Evolutionary conservation across 1,284 basidiomycete species (phyloP).

Genomic region (Flammula alnicola): DNA sequence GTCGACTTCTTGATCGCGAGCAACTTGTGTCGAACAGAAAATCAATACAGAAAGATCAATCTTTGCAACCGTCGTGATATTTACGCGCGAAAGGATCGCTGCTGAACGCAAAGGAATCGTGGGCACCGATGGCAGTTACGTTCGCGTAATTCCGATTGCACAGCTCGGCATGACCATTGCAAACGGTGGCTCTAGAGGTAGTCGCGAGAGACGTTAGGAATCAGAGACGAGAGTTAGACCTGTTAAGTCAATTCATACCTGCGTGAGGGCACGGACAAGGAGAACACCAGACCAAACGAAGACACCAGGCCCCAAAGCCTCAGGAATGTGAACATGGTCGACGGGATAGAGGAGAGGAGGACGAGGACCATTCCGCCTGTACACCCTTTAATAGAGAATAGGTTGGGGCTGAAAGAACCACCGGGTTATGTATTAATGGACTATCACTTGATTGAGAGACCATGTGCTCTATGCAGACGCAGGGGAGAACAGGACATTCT

Average conservation of each 20-base stretch:
- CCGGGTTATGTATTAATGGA: no score
- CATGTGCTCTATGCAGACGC: no score
- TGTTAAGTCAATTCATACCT: not conserved
- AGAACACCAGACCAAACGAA: no score
- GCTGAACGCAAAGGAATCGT: conserved; percentile 71
- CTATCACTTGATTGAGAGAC: no score
- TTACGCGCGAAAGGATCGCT: conserved; percentile 50
- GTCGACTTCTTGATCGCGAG: conserved; percentile 65
- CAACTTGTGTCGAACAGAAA: conserved; percentile 38
- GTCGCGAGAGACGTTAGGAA: not conserved
- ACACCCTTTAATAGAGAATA: no score
- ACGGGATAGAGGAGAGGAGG: no score
- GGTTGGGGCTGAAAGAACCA: no score
- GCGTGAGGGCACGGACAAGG: not conserved
- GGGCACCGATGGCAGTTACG: conserved; percentile 68
- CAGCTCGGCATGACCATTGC: conserved; percentile 60
- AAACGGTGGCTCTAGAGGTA: conserved; percentile 50
- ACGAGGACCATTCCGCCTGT: no score
- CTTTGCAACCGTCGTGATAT: conserved; percentile 21
- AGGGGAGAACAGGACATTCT: no score
- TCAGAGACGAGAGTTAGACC: not conserved
- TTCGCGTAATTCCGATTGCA: conserved; percentile 66
- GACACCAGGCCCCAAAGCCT: no score
- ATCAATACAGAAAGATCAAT: not conserved
- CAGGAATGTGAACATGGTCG: no score